phyloP scores from a whole-genome alignment of 495 filamentous ascomycete species.

The Penicillium ucsense region DNA sequence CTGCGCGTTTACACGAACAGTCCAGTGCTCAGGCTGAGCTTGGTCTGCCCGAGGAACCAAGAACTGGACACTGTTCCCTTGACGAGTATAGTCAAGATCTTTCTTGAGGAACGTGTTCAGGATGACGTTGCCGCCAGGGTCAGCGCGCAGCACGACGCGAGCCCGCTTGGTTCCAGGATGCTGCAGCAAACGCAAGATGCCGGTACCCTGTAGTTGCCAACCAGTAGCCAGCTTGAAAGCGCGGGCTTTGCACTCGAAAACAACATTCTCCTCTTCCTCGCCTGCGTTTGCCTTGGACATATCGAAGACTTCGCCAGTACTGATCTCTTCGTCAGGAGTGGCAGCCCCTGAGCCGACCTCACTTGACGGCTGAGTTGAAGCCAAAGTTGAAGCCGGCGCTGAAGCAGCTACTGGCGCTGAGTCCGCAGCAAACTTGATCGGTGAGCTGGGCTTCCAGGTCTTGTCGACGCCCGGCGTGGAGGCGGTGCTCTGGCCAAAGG shows the following conservation, averaged over 20 bases:
- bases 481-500: no score
- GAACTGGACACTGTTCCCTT: slow-evolving; percentile 47
- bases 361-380: slow-evolving; percentile 24
- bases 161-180: slow-evolving; percentile 52
- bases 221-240: slow-evolving; percentile 41
- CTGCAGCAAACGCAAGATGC: slow-evolving; percentile 55
- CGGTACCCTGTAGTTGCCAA: slow-evolving; percentile 55
- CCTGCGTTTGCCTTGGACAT: slow-evolving; percentile 53
- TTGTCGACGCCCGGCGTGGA: slow-evolving; percentile 9
- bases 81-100: slow-evolving; percentile 45
- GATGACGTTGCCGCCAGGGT: slow-evolving; percentile 58
- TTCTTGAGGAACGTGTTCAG: slow-evolving; percentile 56
- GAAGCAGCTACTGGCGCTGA: slow-evolving; percentile 19
- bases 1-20: slow-evolving; percentile 52
- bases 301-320: slow-evolving; percentile 45
- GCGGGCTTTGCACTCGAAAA: slow-evolving; percentile 55
- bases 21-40: slow-evolving; percentile 47
- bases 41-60: slow-evolving; percentile 42
- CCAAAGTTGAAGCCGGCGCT: slow-evolving; percentile 20
- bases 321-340: slow-evolving; percentile 44
- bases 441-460: slow-evolving; percentile 43
- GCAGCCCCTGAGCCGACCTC: slow-evolving; percentile 44
- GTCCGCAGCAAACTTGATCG: slow-evolving; percentile 36
- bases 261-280: slow-evolving; percentile 59
- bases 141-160: slow-evolving; percentile 56